Percentiles rank a stretch among this genome's conserved stretches.
These are phyloP conservation scores for Ophiocordyceps robertsii DNA, from an alignment of 2,329 filamentous ascomycete species.

Conservation along the genomic window DNA sequence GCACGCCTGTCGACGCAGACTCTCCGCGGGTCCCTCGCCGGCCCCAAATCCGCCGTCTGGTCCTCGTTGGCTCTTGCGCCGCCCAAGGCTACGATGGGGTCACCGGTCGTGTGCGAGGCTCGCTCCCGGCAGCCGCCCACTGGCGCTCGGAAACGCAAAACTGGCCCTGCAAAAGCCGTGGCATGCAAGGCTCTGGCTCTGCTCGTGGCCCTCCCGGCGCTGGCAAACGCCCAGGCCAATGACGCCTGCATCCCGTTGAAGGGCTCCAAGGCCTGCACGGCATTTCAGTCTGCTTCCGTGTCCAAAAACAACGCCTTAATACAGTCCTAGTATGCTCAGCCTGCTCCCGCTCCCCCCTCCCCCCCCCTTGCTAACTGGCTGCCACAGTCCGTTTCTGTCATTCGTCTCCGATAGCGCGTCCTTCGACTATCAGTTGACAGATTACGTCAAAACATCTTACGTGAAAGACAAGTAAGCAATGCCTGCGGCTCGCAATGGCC, in stretches of 20 bases:
- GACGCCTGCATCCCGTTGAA: constrained; percentile 50
- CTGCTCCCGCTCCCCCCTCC: constrained; percentile 6
- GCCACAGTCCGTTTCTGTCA: constrained; percentile 64
- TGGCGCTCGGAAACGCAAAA: not conserved
- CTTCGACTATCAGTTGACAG: constrained; percentile 63
- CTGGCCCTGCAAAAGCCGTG: not conserved
- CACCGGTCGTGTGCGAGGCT: not conserved
- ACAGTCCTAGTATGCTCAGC: constrained; percentile 45
- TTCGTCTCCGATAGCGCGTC: constrained; percentile 62
- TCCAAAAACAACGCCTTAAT: constrained; percentile 47
- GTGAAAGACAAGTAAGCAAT: constrained; percentile 59
- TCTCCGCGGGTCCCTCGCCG: not conserved
- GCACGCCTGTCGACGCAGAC: not conserved
- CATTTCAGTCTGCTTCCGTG: constrained; percentile 60
- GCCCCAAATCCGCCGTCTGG: not conserved
- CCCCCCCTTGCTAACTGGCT: not conserved
- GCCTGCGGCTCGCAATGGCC: not conserved
- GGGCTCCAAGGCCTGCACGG: constrained; percentile 56
- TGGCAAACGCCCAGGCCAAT: constrained; percentile 21
- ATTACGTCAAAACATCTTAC: constrained; percentile 64
- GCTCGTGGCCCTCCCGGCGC: constrained; percentile 11
- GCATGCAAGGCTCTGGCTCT: constrained; percentile 8
- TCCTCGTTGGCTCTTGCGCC: not conserved
- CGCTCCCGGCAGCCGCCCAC: not conserved
- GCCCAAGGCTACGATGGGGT: not conserved